Percentiles rank a stretch among this genome's conserved stretches.
Conservation (phyloP, 495 filamentous ascomycete species). For the Podospora bellae-mahoneyi region DNA sequence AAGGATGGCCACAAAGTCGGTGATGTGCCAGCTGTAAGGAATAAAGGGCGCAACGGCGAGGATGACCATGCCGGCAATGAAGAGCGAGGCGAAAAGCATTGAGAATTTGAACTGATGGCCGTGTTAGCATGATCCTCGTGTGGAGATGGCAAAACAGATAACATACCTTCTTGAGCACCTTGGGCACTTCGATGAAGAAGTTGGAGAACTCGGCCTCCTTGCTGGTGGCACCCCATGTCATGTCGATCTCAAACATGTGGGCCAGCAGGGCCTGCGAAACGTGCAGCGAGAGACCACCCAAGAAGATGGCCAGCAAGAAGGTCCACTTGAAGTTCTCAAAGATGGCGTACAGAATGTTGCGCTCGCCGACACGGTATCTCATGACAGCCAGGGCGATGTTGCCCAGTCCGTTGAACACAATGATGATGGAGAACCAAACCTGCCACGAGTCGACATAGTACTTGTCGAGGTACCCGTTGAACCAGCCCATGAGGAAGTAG, state of each 20-base stretch:
- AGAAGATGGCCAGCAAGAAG: constrained; percentile 63
- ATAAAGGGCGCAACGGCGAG: constrained; percentile 62
- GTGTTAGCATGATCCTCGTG: background rate
- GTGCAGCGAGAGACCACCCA: constrained; percentile 68
- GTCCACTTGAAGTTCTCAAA: constrained; percentile 73
- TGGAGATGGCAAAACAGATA: background rate
- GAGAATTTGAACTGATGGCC: constrained; percentile 63
- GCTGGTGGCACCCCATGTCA: constrained; percentile 67
- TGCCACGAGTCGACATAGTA: constrained; percentile 76
- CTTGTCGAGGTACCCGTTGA: constrained; percentile 68
- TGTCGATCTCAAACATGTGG: constrained; percentile 71
- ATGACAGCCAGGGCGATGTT: constrained; percentile 63
- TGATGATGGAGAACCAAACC: constrained; percentile 69
- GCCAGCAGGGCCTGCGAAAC: constrained; percentile 62
- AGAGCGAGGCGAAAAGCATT: constrained; percentile 60
- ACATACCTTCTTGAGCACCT: constrained; percentile 60
- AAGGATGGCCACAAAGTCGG: constrained; percentile 75
- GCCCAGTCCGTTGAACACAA: constrained; percentile 68
- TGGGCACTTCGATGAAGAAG: constrained; percentile 78
- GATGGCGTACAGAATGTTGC: constrained; percentile 51
- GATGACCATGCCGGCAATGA: constrained; percentile 63
- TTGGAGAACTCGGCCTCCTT: constrained; percentile 72
- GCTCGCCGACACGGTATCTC: constrained; percentile 64
- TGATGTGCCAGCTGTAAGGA: constrained; percentile 65
- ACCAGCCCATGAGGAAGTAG: constrained; percentile 76